Percentiles rank a stretch among this genome's conserved stretches.
These are phyloP conservation scores for Micractinium sp. DNA, from an alignment of 139 green algal species.

Conservation along the genomic window DNA sequence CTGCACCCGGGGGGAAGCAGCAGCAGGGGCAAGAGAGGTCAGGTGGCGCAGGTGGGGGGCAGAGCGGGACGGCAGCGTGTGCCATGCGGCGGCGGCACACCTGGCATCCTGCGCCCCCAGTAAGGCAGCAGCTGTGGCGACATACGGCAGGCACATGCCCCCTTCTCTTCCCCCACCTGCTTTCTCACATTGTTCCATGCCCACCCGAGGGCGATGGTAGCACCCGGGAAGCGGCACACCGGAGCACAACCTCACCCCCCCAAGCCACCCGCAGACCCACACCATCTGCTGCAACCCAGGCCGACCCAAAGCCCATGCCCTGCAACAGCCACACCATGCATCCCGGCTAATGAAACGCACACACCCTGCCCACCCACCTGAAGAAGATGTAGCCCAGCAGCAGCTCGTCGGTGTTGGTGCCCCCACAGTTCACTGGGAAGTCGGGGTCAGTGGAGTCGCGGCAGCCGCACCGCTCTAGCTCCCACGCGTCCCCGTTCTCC, in stretches of 20 bases:
- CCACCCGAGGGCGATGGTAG: not conserved
- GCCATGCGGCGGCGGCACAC: not conserved
- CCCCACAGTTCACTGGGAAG: constrained; percentile 66
- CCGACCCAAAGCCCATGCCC: too few species aligned
- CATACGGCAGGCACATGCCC: not conserved
- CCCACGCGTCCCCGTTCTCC: constrained; percentile 52
- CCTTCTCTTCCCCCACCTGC: not conserved
- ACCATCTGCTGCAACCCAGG: too few species aligned
- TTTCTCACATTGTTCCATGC: not conserved
- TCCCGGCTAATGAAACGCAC: too few species aligned
- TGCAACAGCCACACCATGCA: too few species aligned
- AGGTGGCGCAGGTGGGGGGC: not conserved
- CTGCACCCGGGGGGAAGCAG: constrained; percentile 19
- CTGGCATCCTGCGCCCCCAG: not conserved
- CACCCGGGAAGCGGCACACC: too few species aligned
- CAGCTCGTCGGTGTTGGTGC: constrained; percentile 49
- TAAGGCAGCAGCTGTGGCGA: not conserved
- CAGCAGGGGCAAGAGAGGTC: not conserved
- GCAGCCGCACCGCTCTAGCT: constrained; percentile 75
- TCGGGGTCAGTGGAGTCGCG: constrained; percentile 25
- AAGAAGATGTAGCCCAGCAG: constrained; percentile 43
- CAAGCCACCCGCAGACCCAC: too few species aligned
- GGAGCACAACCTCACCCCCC: too few species aligned
- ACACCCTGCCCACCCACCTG: too few species aligned
- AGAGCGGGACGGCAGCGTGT: not conserved